Percentiles rank a stretch among this genome's conserved stretches.
Evolutionary conservation across 2,329 filamentous ascomycete genomes (phyloP).

Genomic region (Fusarium guadeloupense): DNA sequence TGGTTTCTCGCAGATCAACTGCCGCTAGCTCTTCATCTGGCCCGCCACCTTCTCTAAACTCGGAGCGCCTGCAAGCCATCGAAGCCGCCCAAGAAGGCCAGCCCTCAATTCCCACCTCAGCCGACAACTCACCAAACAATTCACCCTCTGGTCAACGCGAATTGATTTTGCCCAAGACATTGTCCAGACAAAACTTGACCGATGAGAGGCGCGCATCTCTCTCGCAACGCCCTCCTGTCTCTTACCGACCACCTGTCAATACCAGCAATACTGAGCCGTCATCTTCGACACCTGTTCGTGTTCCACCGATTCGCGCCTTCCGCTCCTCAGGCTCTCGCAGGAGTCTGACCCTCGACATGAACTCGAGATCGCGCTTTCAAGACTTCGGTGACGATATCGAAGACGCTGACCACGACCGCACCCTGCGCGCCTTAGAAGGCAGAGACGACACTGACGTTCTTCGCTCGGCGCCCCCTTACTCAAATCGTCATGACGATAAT

Average conservation of each 20-base stretch:
- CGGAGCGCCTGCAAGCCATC: constrained; percentile 47
- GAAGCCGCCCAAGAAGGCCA: constrained; percentile 41
- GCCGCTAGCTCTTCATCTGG: constrained; percentile 46
- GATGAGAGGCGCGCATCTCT: constrained; percentile 59
- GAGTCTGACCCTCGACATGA: constrained; percentile 64
- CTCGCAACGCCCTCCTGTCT: constrained; percentile 58
- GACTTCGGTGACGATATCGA: constrained; percentile 55
- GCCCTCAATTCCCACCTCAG: constrained; percentile 28
- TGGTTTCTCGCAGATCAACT: constrained; percentile 51
- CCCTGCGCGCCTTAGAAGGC: constrained; percentile 62
- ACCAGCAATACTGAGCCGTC: constrained; percentile 44
- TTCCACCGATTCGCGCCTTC: constrained; percentile 66
- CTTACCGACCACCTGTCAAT: constrained; percentile 56
- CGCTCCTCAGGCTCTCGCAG: constrained; percentile 66
- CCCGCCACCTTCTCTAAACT: constrained; percentile 46
- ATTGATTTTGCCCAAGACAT: constrained; percentile 56
- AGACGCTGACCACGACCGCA: constrained; percentile 59
- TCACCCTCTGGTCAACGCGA: constrained; percentile 56
- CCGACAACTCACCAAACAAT: constrained; percentile 35
- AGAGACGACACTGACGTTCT: constrained; percentile 40
- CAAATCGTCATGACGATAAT: constrained; percentile 50
- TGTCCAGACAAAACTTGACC: constrained; percentile 50
- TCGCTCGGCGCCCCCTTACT: constrained; percentile 54
- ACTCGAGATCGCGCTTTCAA: constrained; percentile 54
- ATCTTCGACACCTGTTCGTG: constrained; percentile 50